Percentiles rank a stretch among this genome's conserved stretches.
Conservation (phyloP, 139 green algal species). For the Tetradesmus lagerheimii region DNA sequence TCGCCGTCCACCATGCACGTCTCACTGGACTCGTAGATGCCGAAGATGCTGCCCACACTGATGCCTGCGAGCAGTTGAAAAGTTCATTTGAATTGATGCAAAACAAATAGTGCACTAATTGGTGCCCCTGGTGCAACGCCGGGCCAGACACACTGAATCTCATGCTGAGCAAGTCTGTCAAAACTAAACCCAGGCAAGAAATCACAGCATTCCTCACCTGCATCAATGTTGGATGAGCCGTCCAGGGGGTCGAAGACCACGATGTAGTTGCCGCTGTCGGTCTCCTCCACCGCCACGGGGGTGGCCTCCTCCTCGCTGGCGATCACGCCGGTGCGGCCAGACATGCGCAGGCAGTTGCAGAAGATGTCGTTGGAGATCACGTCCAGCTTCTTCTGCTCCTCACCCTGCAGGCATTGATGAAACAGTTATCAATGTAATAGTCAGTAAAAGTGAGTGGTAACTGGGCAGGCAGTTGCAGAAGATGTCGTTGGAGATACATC, state of each 20-base stretch:
- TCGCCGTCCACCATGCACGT: no score
- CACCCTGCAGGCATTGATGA: conserved; percentile 72
- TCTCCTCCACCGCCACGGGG: conserved; percentile 96
- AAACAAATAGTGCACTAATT: no score
- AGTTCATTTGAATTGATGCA: no score
- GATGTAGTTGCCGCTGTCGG: conserved; percentile 96
- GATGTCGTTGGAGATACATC: conserved; percentile 99
- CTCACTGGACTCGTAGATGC: no score
- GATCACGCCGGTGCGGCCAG: conserved; percentile 89
- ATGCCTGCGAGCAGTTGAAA: no score
- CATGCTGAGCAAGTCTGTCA: background rate
- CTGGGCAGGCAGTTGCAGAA: conserved; percentile 94
- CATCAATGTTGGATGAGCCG: conserved; percentile 99
- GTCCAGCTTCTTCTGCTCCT: conserved; percentile 99
- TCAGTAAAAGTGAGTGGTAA: no score
- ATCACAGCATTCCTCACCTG: conserved; percentile 51
- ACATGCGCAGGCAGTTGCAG: conserved; percentile 87
- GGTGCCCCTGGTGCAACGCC: no score
- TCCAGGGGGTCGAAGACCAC: conserved; percentile 99
- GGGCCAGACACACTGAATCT: background rate
- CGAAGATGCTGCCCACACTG: no score
- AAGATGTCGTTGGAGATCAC: conserved; percentile 99
- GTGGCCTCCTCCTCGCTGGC: conserved; percentile 98
- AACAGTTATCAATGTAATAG: no score
- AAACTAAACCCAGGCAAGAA: background rate